phyloP scores from a whole-genome alignment of 2,329 filamentous ascomycete genomes.

The Xylariaceae sp. region DNA sequence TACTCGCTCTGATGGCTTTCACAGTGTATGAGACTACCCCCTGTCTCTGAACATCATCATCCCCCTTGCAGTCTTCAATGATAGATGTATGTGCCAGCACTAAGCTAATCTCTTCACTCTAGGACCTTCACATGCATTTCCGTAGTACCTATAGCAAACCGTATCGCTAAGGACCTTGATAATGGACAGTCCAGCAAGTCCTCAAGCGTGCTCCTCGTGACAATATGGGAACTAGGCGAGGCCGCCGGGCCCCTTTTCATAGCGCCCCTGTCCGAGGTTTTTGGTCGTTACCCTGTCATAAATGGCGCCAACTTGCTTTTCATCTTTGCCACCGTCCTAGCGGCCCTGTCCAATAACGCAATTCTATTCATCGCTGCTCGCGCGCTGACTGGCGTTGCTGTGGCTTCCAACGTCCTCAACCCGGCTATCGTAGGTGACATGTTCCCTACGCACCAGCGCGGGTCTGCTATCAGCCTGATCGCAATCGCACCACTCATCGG shows the following conservation, averaged over 20 bases:
- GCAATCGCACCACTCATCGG: conserved; percentile 55
- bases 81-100: neutral
- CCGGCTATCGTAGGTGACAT: conserved; percentile 63
- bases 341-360: conserved; percentile 43
- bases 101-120: neutral
- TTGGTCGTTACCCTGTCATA: conserved; percentile 53
- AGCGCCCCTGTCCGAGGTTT: conserved; percentile 59
- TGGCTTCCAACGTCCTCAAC: conserved; percentile 60
- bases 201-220: conserved; percentile 59
- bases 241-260: conserved; percentile 57
- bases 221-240: conserved; percentile 66
- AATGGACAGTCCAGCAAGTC: conserved; percentile 39
- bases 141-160: conserved; percentile 49
- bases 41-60: neutral
- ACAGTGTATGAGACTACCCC: conserved; percentile 42
- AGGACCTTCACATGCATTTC: conserved; percentile 57
- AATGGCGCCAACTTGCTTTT: conserved; percentile 50
- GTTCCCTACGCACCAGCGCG: conserved; percentile 53
- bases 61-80: neutral
- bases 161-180: conserved; percentile 47
- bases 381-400: conserved; percentile 57
- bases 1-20: conserved; percentile 53
- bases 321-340: conserved; percentile 44
- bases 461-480: conserved; percentile 54
- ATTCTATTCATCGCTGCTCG: conserved; percentile 50